Evolutionary conservation across 2,329 filamentous ascomycete genomes (phyloP), one percentile per base, ranked within the genome.

Genomic region (Myotisia sp.): DNA sequence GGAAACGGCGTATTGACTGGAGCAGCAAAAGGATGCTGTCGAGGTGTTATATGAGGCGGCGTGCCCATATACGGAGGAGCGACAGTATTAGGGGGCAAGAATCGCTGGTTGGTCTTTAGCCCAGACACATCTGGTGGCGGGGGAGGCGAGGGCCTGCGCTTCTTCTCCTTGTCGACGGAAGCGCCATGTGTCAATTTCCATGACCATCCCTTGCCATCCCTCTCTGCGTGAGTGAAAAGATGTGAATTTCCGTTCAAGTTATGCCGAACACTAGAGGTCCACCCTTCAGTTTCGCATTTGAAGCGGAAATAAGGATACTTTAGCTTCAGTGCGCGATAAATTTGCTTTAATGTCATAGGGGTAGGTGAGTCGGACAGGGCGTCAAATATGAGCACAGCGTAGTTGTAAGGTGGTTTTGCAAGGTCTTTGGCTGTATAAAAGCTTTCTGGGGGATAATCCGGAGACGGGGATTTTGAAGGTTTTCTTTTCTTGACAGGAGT

Each of bases 241-340:
- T 55, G 69, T 48, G 53, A 69, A 58, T 59, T 75, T 56, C 47
- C 69, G 56, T 52, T 64, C 29, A 78, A 58, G 38, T 78, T 78
- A 49, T 78, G 74, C 21, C 74, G 66, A 23, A 78, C 72, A 58
- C 71, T 76, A 21, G 71, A 76, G 40, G 76, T 73, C 74, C 74
- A 78, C 9, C 74, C 74, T 42, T 67, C 66, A 1, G 72, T 75
- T 35, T 67, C 69, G 48, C 74, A 74, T 47, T 71, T 73, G 58
- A 71, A 76, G 47, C 61, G 61, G 46, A 65, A 65, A 46, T 70
- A 76, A 1, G 73, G 72, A 45, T 73, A 76, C 42, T 71, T 71
- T 44, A 70, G 60, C 49, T 74, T 71, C 37, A 78, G 66, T 26
- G 70, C 69, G 42, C 70, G 67, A 50, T 78, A 78, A 28, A 78